These are phyloP conservation scores for Aspergillus versicolor DNA, from an alignment of 2,329 filamentous ascomycete species.

Conservation along the genomic window DNA sequence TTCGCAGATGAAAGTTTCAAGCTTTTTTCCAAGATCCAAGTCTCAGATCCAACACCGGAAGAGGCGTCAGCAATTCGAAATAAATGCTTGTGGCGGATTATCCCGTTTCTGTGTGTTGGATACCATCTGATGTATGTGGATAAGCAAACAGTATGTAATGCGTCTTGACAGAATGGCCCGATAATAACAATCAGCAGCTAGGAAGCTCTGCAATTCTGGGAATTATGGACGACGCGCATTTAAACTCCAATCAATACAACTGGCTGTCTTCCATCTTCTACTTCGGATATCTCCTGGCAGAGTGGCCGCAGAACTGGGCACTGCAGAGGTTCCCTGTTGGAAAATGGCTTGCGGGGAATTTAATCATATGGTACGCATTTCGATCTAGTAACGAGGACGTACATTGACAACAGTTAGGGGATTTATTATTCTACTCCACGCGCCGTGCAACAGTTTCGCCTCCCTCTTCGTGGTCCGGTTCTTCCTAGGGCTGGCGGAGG, in stretches of 20 bases:
- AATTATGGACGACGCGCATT: slow-evolving; percentile 30
- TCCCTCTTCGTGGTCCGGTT: slow-evolving; percentile 52
- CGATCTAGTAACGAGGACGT: too few species aligned
- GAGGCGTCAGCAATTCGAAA: slow-evolving; percentile 16
- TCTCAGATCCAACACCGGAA: slow-evolving; percentile 37
- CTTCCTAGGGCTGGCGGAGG: slow-evolving; percentile 54
- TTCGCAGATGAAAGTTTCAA: slow-evolving; percentile 47
- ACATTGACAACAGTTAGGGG: slow-evolving; percentile 27
- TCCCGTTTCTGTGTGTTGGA: slow-evolving; percentile 41
- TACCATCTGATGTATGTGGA: slow-evolving; percentile 45
- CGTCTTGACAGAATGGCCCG: neutral
- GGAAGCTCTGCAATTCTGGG: slow-evolving; percentile 30
- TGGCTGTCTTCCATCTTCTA: slow-evolving; percentile 47
- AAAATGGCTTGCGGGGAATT: slow-evolving; percentile 36
- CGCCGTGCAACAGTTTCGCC: slow-evolving; percentile 48
- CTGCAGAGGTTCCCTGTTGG: slow-evolving; percentile 42
- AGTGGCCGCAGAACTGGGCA: slow-evolving; percentile 44
- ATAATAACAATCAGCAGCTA: slow-evolving; percentile 3
- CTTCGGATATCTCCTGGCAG: slow-evolving; percentile 41
- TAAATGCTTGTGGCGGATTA: slow-evolving; percentile 37
- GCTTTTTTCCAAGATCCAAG: slow-evolving; percentile 40
- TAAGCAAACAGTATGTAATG: slow-evolving; percentile 33
- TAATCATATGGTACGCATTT: slow-evolving; percentile 22
- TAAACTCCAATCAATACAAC: slow-evolving; percentile 34
- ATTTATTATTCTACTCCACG: slow-evolving; percentile 31